A percentile compares a stretch with the other conserved stretches of the same genome.
phyloP scores from a whole-genome alignment of 2,329 filamentous ascomycete genomes.

The Alternaria sp. region DNA sequence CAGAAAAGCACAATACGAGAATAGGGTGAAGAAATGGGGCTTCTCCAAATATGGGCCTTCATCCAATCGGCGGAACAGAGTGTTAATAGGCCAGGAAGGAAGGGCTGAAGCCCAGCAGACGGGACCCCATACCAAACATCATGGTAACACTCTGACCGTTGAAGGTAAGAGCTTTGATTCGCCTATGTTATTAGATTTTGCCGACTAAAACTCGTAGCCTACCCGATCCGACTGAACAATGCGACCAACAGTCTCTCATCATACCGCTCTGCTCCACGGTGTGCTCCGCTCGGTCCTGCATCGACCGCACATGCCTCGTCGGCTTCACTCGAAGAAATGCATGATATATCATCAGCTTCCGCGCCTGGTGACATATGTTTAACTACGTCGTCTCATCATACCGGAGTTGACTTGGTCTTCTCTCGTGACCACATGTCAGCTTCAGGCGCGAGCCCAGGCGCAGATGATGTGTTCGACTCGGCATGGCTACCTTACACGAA shows the following conservation, averaged over 20 bases:
- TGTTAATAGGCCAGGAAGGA: neutral
- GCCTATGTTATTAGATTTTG: too few species aligned
- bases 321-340: neutral
- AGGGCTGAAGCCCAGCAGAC: fast-evolving
- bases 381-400: neutral
- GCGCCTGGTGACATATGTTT: too few species aligned
- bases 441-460: neutral
- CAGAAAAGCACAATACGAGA: neutral
- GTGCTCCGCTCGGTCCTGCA: neutral
- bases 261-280: neutral
- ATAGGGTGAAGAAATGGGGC: neutral
- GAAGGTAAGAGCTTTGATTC: too few species aligned
- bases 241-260: neutral
- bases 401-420: neutral
- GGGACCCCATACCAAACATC: too few species aligned
- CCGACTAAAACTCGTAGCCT: too few species aligned
- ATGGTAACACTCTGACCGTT: too few species aligned
- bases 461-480: neutral
- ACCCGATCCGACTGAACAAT: too few species aligned
- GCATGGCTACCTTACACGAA: neutral
- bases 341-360: neutral
- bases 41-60: neutral
- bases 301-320: neutral
- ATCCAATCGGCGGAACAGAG: neutral
- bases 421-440: neutral